Evolutionary conservation across 768 basidiomycete genomes (phyloP).

Genomic region (Scleroderma citrinum): DNA sequence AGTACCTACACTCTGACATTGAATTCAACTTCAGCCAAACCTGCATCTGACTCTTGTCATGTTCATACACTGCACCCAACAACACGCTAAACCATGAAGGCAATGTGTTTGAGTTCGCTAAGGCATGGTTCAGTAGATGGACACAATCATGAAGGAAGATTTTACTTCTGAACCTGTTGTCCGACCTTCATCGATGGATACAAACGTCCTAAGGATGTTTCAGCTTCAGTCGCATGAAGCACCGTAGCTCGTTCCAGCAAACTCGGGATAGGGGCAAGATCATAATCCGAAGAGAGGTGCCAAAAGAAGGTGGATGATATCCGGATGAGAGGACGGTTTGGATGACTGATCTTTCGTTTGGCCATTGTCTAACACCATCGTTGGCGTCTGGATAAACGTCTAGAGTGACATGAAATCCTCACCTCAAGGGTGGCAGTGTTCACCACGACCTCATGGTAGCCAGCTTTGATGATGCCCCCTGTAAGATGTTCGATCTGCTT

Average conservation of each 20-base stretch:
- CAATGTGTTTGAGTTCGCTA: slow-evolving; percentile 79
- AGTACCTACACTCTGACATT: too few relatives aligned
- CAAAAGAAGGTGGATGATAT: slow-evolving; percentile 97
- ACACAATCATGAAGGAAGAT: slow-evolving; percentile 4
- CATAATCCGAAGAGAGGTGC: slow-evolving; percentile 84
- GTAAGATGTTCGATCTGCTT: slow-evolving; percentile 90
- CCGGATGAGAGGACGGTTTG: slow-evolving; percentile 84
- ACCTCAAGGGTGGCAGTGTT: slow-evolving; percentile 74
- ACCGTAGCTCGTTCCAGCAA: slow-evolving; percentile 46
- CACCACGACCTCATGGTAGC: slow-evolving; percentile 92
- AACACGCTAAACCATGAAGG: slow-evolving; percentile 70
- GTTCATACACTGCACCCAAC: too few relatives aligned
- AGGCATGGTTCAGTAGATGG: slow-evolving; percentile 5
- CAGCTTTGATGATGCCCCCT: slow-evolving; percentile 84
- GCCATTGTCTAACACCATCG: slow-evolving; percentile 48
- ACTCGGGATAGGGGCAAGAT: slow-evolving; percentile 58
- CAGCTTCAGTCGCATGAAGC: slow-evolving; percentile 30
- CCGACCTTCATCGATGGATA: slow-evolving; percentile 76
- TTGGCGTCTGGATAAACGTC: neutral
- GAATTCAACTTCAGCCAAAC: slow-evolving; percentile 34
- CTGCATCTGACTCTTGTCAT: neutral
- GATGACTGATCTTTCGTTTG: slow-evolving; percentile 47
- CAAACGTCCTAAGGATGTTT: slow-evolving; percentile 35
- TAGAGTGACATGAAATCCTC: slow-evolving; percentile 14
- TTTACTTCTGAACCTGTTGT: slow-evolving; percentile 79